Evolutionary conservation across 2,329 filamentous ascomycete species (phyloP), one percentile per base, ranked within the genome.

Genomic region (Venturia asperata): DNA sequence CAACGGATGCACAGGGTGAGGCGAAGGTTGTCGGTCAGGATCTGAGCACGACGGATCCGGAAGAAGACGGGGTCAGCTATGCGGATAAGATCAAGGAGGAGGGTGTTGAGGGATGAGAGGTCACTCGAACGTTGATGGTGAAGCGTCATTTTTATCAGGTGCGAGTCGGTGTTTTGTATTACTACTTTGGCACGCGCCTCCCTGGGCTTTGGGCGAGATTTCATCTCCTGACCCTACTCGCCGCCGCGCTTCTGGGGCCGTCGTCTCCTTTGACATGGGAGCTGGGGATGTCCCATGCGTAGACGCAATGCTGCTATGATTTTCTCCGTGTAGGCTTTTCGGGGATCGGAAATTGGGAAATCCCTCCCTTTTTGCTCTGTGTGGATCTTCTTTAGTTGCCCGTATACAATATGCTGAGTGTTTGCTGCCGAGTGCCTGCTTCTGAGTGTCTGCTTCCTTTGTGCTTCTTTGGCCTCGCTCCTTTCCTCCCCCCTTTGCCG

Each of bases 1-100:
- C 30, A 2, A 15, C 11, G 17, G 64, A 58, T 30, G 52, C 41
- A 6, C 47, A 60, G 4, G 62, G 66, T 37, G 49, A 43, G 21
- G 62, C 34, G 55, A 27, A 65, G 21, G 45, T 34, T 11, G 45
- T 66, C n/a, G 70, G 69, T 47, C 52, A 65, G 17, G 65, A 65
- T 10, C 43, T 67, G 19, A 67, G 67, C 47, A 67, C 65, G 30
- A 49, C 62, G 37, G 52, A 67, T 63, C 67, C 67, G 39, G 61
- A 37, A 5, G 62, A 67, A 13, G 39, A 56, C 15, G 65, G 52
- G 17, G 60, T 39, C 11, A 62, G 41, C 30, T 67, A 65, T 43
- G 55, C 67, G 27, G 67, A 67, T 52, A 67, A 52, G 39, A 27
- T 67, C 19, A 66, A 66, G 41, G 21, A 30, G 58, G 42, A 34